Base-by-base conservation (phyloP, 352 stramenopile genomes). In the Phytophthora tentaculata region DNA sequence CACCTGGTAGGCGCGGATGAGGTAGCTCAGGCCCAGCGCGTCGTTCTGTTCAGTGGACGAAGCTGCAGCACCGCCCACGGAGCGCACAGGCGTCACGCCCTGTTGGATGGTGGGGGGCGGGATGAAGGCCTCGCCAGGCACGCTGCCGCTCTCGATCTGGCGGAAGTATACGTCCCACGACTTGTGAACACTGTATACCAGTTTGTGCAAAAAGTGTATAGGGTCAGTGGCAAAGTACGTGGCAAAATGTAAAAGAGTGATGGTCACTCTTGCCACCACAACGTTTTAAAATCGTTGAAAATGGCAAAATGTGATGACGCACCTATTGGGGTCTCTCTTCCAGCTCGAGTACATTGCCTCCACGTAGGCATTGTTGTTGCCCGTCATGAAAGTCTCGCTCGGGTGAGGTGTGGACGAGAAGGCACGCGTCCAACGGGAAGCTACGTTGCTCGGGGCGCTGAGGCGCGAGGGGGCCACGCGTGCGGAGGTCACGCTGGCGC, bases 1-100 rank as follows among this genome's bases (percentile, higher is more conserved):
- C 49, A 97, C 90, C 84, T 99, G 97, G 74, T 99, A 99, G 24
- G 98, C 91, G 50, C 97, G 94, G 77, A 99, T 99, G 45, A 99
- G 80, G 80, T 99, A 98, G 47, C 96, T 97, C 29, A 99, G 75
- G 0, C 95, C 96, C 44, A 99, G 80, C 16, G 86, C 83, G 59
- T 95, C 84, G 69, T 94, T 94, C 61, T 85, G 74, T 56, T 83
- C 80, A 2, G 73, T 67, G 54, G 79, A 80, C 8, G 71, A 69
- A 8, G 64, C 65, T 10, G 64, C 64, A 10, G 72, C 66, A 17
- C 69, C 67, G 14, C 73, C 73, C 6, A 85, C 67, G 28, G 83
- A 89, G 3, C 74, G 64, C 23, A 92, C 81, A 19, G 85, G 85
- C 47, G 80, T 90, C 10, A 94, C 86, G 43, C 87, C 87, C 69